Percentiles rank a stretch among this genome's conserved stretches.
Conservation (phyloP, 805 yeast species). For the Monosporozyma siamensis region DNA sequence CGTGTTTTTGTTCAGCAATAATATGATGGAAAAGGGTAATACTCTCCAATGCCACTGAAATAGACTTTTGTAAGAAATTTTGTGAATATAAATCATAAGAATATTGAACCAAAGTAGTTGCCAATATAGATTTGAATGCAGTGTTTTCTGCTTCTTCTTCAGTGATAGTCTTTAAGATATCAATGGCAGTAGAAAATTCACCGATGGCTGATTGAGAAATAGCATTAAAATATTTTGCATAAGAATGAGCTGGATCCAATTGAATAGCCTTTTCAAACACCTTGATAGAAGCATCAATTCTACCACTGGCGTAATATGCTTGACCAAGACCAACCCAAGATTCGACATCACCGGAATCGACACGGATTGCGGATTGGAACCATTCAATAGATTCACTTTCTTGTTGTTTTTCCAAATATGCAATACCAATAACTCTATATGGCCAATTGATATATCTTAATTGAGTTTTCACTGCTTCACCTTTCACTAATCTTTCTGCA, state of each 20-base stretch:
- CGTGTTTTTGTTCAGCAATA: constrained; percentile 9
- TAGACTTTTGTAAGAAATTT: constrained; percentile 64
- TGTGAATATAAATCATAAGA: constrained; percentile 42
- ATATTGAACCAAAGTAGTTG: constrained; percentile 48
- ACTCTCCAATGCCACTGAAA: constrained; percentile 38
- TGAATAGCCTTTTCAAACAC: constrained; percentile 63
- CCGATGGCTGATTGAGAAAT: constrained; percentile 53
- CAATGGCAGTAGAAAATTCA: constrained; percentile 54
- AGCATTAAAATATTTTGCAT: constrained; percentile 60
- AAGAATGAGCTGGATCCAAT: constrained; percentile 47
- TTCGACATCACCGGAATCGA: constrained; percentile 54
- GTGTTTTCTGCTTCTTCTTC: constrained; percentile 39
- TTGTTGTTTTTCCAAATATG: constrained; percentile 59
- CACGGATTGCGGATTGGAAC: constrained; percentile 77
- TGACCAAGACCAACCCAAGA: constrained; percentile 98
- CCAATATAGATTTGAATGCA: constrained; percentile 42
- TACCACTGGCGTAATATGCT: constrained; percentile 76
- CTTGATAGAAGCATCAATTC: constrained; percentile 76
- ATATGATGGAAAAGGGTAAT: constrained; percentile 29
- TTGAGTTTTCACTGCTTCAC: constrained; percentile 49
- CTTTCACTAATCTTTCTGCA: constrained; percentile 53
- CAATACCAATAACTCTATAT: constrained; percentile 74
- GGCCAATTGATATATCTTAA: constrained; percentile 66
- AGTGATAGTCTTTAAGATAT: constrained; percentile 37
- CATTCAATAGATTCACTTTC: constrained; percentile 76